These are phyloP conservation scores for Suillus ampliporus DNA, from an alignment of 768 basidiomycete species.

Conservation along the genomic window DNA sequence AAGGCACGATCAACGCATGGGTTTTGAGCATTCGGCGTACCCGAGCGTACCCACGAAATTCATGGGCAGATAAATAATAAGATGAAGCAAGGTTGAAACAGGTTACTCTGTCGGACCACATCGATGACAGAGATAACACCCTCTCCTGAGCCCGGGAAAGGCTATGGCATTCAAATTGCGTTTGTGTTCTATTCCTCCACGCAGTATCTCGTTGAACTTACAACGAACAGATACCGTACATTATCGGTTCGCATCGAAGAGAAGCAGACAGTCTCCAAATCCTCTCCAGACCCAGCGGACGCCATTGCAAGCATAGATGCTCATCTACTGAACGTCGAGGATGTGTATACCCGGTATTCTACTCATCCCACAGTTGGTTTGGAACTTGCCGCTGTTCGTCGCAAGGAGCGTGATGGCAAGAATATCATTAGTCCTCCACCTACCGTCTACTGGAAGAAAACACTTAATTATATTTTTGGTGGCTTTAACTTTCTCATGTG, in stretches of 20 bases:
- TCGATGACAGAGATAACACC: not conserved
- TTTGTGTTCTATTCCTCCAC: not conserved
- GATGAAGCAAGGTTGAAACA: not conserved
- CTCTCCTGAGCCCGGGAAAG: not conserved
- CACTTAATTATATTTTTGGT: conserved; percentile 58
- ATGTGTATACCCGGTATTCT: conserved; percentile 49
- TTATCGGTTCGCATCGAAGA: conserved; percentile 42
- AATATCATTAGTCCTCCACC: conserved; percentile 58
- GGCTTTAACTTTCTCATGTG: conserved; percentile 18
- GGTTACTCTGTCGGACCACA: not conserved
- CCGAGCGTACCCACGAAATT: too few species aligned
- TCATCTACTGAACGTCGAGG: conserved; percentile 44
- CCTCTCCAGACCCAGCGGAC: conserved; percentile 29
- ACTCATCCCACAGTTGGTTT: conserved; percentile 53
- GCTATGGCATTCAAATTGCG: conserved; percentile 10
- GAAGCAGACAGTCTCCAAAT: conserved; percentile 2
- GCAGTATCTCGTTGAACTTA: not conserved
- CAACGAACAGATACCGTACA: conserved; percentile 36
- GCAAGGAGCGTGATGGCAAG: conserved; percentile 49
- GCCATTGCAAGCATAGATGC: conserved; percentile 48
- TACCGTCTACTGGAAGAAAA: conserved; percentile 47
- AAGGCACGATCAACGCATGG: conserved; percentile 1
- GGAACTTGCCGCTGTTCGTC: conserved; percentile 53
- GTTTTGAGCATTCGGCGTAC: not conserved
- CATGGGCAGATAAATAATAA: not conserved